Conservation (phyloP, 345 rosid genomes). For the Sisymbrium altissimum region DNA sequence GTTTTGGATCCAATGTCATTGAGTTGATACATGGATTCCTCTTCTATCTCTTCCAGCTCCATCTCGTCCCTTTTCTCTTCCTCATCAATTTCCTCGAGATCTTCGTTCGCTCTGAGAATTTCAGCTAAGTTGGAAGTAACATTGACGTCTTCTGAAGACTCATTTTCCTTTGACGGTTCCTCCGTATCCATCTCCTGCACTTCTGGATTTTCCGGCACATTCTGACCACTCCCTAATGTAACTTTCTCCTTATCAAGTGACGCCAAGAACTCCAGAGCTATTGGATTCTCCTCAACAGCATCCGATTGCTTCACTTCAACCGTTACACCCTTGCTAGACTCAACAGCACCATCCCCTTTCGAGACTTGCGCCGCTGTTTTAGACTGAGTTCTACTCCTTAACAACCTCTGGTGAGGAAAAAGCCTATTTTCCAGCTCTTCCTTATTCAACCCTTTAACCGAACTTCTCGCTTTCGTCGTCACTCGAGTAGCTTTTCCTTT, state of each 20-base stretch:
- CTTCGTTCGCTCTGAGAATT: constrained; percentile 70
- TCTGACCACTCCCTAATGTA: constrained; percentile 18
- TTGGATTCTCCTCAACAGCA: constrained; percentile 48
- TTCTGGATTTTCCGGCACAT: constrained; percentile 37
- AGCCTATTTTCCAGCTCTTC: constrained; percentile 86
- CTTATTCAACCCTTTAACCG: constrained; percentile 53
- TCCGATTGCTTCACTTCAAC: constrained; percentile 42
- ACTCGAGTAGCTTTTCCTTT: constrained; percentile 31
- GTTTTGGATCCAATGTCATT: constrained; percentile 64
- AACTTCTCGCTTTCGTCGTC: constrained; percentile 34
- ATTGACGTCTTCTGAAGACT: constrained; percentile 28
- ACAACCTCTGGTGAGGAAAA: constrained; percentile 95
- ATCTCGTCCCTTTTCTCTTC: constrained; percentile 52
- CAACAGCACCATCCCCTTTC: constrained; percentile 31
- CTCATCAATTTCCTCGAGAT: constrained; percentile 73
- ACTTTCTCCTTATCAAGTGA: constrained; percentile 47
- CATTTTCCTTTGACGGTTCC: constrained; percentile 41
- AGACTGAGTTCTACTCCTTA: constrained; percentile 47
- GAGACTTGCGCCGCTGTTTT: constrained; percentile 38
- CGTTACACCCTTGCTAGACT: constrained; percentile 25
- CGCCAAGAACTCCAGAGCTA: constrained; percentile 59
- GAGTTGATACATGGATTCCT: constrained; percentile 43
- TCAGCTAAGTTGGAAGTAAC: constrained; percentile 41
- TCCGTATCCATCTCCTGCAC: constrained; percentile 57
- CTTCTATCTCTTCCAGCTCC: constrained; percentile 58